Base-by-base conservation (phyloP, 148 eudicot genomes). In the Rheum nobile region DNA sequence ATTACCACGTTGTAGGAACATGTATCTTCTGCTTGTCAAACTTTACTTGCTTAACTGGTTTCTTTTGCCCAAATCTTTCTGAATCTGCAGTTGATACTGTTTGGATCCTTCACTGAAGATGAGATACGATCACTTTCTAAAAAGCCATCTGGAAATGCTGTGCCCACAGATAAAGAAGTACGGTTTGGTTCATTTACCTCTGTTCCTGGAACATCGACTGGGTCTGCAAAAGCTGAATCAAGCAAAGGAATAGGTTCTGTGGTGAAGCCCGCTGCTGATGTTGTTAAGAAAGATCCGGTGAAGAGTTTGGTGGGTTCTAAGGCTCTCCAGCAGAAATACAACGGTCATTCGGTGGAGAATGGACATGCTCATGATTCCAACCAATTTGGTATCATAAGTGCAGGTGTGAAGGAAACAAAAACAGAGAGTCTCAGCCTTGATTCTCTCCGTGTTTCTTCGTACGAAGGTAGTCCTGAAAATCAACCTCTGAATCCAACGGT, bases 61-160 rank as follows among this genome's bases (percentile, higher is more conserved):
- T 65, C 39, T 65, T 34, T 65, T 65, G 38, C 21, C 41, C 21
- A 32, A 47, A 46, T 47, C 43, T 67, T 50, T 34, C 71, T n/a
- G 17, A 31, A 26, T 74, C 19, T 71, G 77, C 86, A 92, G 97
- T 67, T 88, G 34, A 76, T 94, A 42, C 31, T 90, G 21, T 90
- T 90, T 82, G 96, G 96, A 71, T 90, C 96, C 5, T 90, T 90
- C 81, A 84, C 96, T 47, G 91, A 86, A 74, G 96, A 86, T 29
- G 96, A 90, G 79, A 71, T 80, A 47, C 84, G 65, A 70, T 82
- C 88, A 0, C 78, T 75, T 67, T 74, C 77, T 38, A 79, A 63
- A 17, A 83, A 83, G 75, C 75, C 83, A 21, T 65, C 82, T 54
- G 75, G 68, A 46, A 71, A 50, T 63, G 8, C 74, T 39, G 71